These are phyloP conservation scores for Malus fusca DNA, from an alignment of 306 rosid species.

Conservation along the genomic window DNA sequence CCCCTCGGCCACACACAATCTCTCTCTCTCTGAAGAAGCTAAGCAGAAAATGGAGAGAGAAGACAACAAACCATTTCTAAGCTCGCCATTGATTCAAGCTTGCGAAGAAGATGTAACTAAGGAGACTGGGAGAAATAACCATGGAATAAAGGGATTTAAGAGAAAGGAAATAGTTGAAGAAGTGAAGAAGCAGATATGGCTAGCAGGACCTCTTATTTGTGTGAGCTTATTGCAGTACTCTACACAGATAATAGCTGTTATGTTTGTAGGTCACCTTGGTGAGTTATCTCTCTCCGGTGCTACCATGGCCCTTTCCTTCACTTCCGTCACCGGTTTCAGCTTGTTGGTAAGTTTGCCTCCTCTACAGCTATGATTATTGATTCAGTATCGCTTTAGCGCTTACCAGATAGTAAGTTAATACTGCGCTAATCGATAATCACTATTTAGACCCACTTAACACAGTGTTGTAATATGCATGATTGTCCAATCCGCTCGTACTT, in stretches of 20 bases:
- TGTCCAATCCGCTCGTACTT: no score
- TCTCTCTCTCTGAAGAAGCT: background rate
- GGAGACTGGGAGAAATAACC: constrained; percentile 4
- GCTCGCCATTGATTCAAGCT: constrained; percentile 34
- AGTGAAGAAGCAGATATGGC: constrained; percentile 67
- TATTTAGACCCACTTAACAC: no score
- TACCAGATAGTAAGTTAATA: no score
- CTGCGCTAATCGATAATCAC: no score
- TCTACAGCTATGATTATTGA: background rate
- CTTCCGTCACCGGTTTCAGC: constrained; percentile 68
- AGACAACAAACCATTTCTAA: constrained; percentile 12
- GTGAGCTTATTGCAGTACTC: constrained; percentile 42
- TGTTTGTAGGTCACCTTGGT: constrained; percentile 78
- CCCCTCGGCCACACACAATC: background rate
- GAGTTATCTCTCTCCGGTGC: constrained; percentile 55
- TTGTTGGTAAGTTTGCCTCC: constrained; percentile 42
- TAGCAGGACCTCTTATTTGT: constrained; percentile 61
- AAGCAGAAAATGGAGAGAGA: constrained; percentile 34
- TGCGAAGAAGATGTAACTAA: constrained; percentile 18
- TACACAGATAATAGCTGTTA: constrained; percentile 55
- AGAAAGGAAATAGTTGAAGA: constrained; percentile 32
- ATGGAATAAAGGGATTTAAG: constrained; percentile 1
- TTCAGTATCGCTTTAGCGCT: no score
- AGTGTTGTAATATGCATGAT: no score
- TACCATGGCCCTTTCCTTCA: constrained; percentile 69